Percentiles rank a stretch among this genome's conserved stretches.
Evolutionary conservation across 176 grass and related monocot genomes (phyloP).

Genomic region (Avena sativa): DNA sequence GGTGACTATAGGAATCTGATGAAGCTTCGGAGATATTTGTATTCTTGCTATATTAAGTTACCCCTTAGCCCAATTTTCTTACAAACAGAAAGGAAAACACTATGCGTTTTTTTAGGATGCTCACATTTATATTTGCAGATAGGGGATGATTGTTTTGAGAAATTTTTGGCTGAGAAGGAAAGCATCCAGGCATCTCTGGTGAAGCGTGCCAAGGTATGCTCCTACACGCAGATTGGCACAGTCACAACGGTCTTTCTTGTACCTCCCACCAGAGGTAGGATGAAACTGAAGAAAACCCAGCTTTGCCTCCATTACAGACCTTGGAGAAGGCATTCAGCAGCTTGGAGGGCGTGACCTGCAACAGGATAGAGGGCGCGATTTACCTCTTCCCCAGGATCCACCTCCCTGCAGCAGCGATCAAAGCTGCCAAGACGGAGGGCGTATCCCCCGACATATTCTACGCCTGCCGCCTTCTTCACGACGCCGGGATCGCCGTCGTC

Average conservation of each 20-base stretch:
- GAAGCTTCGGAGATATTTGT: background rate
- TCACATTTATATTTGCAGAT: constrained; percentile 42
- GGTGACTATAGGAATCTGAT: background rate
- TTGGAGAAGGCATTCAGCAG: constrained; percentile 64
- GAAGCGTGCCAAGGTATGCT: constrained; percentile 59
- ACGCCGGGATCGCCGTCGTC: constrained; percentile 65
- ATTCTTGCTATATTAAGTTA: background rate
- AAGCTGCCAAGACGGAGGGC: constrained; percentile 48
- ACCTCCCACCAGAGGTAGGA: background rate
- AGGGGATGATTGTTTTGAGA: constrained; percentile 64
- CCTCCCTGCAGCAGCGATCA: constrained; percentile 54
- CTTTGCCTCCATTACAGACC: constrained; percentile 36
- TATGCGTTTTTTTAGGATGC: background rate
- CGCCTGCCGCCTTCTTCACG: constrained; percentile 49
- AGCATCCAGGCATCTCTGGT: constrained; percentile 53
- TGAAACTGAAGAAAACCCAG: background rate
- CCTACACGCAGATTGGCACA: background rate
- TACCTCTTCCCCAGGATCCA: constrained; percentile 78
- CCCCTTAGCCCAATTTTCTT: background rate
- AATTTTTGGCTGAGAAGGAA: constrained; percentile 59
- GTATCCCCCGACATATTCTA: constrained; percentile 65
- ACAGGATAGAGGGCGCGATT: constrained; percentile 64
- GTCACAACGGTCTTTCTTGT: background rate
- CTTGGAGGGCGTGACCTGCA: constrained; percentile 73
- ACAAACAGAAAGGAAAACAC: background rate